Conservation (phyloP, 441 rosid genomes). For the Pelargonium fulgidum region DNA sequence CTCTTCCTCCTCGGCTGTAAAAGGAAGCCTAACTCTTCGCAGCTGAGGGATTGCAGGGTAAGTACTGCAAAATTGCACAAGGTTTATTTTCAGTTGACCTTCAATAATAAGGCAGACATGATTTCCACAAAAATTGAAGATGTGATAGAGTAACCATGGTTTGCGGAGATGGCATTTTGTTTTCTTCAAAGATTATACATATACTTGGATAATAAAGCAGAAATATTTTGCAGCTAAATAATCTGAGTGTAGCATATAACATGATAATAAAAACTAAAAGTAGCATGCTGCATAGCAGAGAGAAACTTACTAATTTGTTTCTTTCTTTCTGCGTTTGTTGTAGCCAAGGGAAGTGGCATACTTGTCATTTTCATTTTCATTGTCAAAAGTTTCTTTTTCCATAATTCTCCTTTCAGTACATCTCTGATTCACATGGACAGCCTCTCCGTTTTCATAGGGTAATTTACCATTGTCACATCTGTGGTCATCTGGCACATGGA, state of each 20-base stretch:
- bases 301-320: conserved; percentile 29
- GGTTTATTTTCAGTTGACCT: neutral
- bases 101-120: neutral
- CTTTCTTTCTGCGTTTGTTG: conserved; percentile 24
- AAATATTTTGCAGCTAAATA: conserved; percentile 11
- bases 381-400: conserved; percentile 25
- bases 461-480: conserved; percentile 14
- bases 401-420: conserved; percentile 16
- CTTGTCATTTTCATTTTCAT: conserved; percentile 26
- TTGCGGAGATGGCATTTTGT: neutral
- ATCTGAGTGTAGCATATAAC: conserved; percentile 7
- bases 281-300: neutral
- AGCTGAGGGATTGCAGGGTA: conserved; percentile 25
- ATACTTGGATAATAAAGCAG: neutral
- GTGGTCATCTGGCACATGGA: conserved; percentile 11
- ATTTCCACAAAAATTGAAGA: neutral
- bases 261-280: neutral
- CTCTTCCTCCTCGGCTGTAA: conserved; percentile 47
- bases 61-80: conserved; percentile 27
- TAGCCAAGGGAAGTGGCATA: conserved; percentile 20
- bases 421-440: conserved; percentile 16
- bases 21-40: conserved; percentile 34
- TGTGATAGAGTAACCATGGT: neutral
- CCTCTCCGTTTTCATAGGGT: conserved; percentile 7
- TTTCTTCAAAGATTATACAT: neutral